Evolutionary conservation across 2,329 filamentous ascomycete genomes (phyloP), one percentile per base, ranked within the genome.

Genomic region (Cytospora piceae): DNA sequence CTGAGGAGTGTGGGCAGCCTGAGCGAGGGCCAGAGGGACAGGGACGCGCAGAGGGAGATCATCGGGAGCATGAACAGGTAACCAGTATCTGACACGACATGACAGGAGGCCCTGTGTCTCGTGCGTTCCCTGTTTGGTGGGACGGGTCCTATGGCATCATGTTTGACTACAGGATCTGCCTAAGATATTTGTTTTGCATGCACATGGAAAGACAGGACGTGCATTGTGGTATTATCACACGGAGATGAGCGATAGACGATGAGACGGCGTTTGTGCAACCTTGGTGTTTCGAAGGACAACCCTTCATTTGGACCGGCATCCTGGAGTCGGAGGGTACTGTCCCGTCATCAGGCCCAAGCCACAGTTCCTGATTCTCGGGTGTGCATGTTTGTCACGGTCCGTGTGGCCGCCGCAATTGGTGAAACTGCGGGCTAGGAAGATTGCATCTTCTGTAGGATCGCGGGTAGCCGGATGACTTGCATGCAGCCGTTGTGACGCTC

Each of bases 11-110:
- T 96, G 70, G 88, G 88, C 60, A 89, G 90, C 69, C 80, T 98
- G 77, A 96, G 92, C 70, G 93, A 97, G 79, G 88, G 90, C 49
- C 93, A 91, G 74, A 87, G 86, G 74, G 94, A 97, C 71, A 86
- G 91, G 68, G 92, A 93, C 72, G 89, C 92, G 65, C 95, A 98
- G 78, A 84, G 89, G 73, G 94, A 97, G 80, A 89, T 97, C 80
- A 96, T 98, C 68, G 84, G 84, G 31, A 86, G 84, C 74, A 87
- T 85, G 81, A 77, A 74, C 73, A 77, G 77, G 73, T 82, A 52
- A 49, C 32, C 51, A n/a, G n/a, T 20, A 15, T 27, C 31, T n/a
- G 29, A 27, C 37, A 27, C 27, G 22, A 52, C 22, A 55, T 39
- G 24, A 27, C 6, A 20, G 29, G 37, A 56, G 61, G 42, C 42